Base-by-base conservation (phyloP, 192 early-diverging fungal genomes). In the Umbelopsis ramanniana region DNA sequence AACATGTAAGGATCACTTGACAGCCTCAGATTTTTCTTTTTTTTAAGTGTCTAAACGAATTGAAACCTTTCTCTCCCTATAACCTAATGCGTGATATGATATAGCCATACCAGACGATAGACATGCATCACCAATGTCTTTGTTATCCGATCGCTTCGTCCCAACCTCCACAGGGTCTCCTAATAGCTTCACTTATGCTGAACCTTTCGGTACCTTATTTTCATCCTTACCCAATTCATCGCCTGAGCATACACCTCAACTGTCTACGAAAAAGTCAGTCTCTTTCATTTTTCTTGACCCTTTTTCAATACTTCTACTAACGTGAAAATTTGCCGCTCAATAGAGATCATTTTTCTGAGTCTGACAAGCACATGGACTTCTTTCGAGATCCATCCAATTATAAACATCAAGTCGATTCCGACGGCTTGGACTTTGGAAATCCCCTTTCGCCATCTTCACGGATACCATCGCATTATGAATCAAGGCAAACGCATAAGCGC, bases 1-100 rank as follows among this genome's bases (percentile, higher is more conserved):
- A 35, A 63, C 57, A 63, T 63, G 57, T 63, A 63, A 63, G 57
- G 29, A 26, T 63, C 57, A 63, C 17, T 35, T 63, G 57, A 63
- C 33, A 37, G 48, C 15, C 48, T 50, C 48, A 17, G 19, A 9
- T n/a, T 50, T n/a, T 46, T 15, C 2, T 17, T 50, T 19, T 50
- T 50, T 4, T 50, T 50, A 15, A 8, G 15, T 50, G 15, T 6
- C 48, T 12, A 7, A 43, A 43, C 6, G 11, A 43, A 50, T 50
- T 50, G 48, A 50, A 50, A 50, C 48, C 15, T 6, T 50, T 19
- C n/a, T 50, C 17, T 21, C 15, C 48, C 48, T 14, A 14, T 19
- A 48, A 10, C 3, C 38, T 7, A 43, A 43, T 26, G 26, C 21
- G 23, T 29, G 29, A 29, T 29, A n/a, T 29, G 29, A 29, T n/a